Evolutionary conservation across 306 rosid species (phyloP).

Genomic region (Cucurbita pepo): DNA sequence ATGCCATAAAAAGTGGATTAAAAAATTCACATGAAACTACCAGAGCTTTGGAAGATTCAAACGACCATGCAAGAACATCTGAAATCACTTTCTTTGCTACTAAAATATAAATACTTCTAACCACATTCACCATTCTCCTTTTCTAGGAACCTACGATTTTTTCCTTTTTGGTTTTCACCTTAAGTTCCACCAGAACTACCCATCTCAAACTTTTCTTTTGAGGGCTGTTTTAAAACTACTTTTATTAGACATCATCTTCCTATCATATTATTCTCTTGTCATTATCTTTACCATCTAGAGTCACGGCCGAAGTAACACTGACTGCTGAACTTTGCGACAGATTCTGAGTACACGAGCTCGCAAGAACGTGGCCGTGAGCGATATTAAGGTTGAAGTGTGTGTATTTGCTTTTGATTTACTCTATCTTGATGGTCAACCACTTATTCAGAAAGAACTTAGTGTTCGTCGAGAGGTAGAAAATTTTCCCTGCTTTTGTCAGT

Average conservation of each 20-base stretch:
- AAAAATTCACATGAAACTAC: background rate
- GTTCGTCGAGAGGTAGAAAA: slow-evolving; percentile 70
- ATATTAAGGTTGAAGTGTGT: slow-evolving; percentile 71
- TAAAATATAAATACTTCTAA: background rate
- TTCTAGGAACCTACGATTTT: background rate
- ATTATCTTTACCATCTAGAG: background rate
- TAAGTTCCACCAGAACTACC: background rate
- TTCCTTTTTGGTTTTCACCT: background rate
- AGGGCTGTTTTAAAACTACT: background rate
- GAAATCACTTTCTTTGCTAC: background rate
- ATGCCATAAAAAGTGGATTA: background rate
- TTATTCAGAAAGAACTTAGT: slow-evolving; percentile 59
- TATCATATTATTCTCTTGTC: background rate
- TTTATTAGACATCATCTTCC: background rate
- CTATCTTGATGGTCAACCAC: slow-evolving; percentile 66
- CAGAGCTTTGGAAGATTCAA: slow-evolving; percentile 1
- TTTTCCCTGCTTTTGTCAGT: slow-evolving; percentile 1
- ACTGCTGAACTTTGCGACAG: slow-evolving; percentile 36
- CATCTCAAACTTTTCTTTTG: background rate
- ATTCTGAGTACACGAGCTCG: slow-evolving; percentile 83
- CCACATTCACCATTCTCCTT: background rate
- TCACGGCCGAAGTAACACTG: slow-evolving; percentile 5
- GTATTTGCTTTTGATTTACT: slow-evolving; percentile 77
- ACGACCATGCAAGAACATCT: background rate
- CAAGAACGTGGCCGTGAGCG: slow-evolving; percentile 54